A percentile compares a stretch with the other conserved stretches of the same genome.
Conservation (phyloP, 2,329 filamentous ascomycete species). For the Aspergillus hiratsukae region DNA sequence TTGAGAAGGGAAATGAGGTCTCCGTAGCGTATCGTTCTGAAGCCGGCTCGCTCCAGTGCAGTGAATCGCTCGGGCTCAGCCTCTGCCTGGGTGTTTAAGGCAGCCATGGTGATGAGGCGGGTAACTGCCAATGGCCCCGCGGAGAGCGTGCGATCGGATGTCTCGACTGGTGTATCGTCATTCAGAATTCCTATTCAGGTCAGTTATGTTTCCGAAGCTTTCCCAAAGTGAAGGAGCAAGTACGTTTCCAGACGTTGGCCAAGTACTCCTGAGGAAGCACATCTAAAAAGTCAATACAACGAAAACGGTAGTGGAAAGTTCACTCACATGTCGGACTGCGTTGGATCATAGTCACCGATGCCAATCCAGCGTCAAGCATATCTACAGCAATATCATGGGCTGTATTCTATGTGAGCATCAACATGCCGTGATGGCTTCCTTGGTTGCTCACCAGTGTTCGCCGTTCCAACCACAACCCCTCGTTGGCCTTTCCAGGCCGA, state of each 20-base stretch:
- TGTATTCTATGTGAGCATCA: background rate
- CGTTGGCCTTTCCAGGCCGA: slow-evolving; percentile 34
- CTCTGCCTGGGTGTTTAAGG: slow-evolving; percentile 23
- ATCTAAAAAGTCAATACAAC: background rate
- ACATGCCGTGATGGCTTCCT: background rate
- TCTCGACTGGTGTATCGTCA: background rate
- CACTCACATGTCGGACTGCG: slow-evolving; percentile 34
- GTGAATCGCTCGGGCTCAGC: slow-evolving; percentile 37
- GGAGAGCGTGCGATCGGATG: background rate
- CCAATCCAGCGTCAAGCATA: slow-evolving; percentile 40
- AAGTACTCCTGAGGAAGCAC: background rate
- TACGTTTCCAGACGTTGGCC: background rate
- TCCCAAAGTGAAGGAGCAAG: background rate
- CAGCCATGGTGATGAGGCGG: slow-evolving; percentile 28
- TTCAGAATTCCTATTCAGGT: background rate
- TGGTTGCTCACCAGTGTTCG: slow-evolving; percentile 38
- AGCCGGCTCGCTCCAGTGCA: slow-evolving; percentile 40
- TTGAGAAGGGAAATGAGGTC: slow-evolving; percentile 37
- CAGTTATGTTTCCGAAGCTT: background rate
- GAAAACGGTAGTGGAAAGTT: slow-evolving; percentile 7
- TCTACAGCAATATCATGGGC: slow-evolving; percentile 47
- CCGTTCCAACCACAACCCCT: slow-evolving; percentile 45
- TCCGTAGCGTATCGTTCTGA: slow-evolving; percentile 37
- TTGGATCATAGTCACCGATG: slow-evolving; percentile 46
- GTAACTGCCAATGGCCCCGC: slow-evolving; percentile 22